A percentile compares a stretch with the other conserved stretches of the same genome.
phyloP scores from a whole-genome alignment of 441 rosid species.

The Populus hybrid region DNA sequence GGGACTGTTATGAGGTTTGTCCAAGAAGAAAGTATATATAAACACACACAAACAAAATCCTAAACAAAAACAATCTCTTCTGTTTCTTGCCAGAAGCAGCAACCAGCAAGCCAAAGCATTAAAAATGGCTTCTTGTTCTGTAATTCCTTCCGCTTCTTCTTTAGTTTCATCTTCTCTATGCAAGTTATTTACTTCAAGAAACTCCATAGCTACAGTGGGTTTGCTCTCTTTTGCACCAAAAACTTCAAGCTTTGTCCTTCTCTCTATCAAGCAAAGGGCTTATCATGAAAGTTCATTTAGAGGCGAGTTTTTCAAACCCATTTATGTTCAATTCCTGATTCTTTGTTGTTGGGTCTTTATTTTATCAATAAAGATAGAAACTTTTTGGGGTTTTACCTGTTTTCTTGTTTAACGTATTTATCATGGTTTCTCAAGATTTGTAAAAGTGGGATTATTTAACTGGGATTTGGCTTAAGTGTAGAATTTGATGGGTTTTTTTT shows the following conservation, averaged over 20 bases:
- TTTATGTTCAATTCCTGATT: not conserved
- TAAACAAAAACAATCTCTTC: not conserved
- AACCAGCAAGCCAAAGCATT: not conserved
- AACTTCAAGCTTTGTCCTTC: constrained; percentile 28
- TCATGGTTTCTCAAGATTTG: not conserved
- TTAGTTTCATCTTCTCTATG: constrained; percentile 23
- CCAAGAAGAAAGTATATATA: not conserved
- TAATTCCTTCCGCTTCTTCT: constrained; percentile 20
- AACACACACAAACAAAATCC: not conserved
- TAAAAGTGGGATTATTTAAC: not conserved
- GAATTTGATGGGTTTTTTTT: not conserved
- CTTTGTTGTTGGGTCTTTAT: constrained; percentile 14
- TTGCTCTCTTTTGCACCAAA: constrained; percentile 39
- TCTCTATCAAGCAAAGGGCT: constrained; percentile 33
- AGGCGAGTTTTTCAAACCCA: constrained; percentile 36
- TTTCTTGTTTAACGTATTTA: not conserved
- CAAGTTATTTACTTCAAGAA: constrained; percentile 22
- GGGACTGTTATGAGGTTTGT: not conserved
- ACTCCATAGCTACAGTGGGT: constrained; percentile 21
- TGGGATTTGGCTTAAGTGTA: not conserved
- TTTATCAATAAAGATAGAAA: not conserved
- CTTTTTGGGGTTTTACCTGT: not conserved
- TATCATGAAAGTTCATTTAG: constrained; percentile 29
- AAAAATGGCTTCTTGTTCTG: constrained; percentile 37
- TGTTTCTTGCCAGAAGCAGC: not conserved